Percentiles rank a stretch among this genome's conserved stretches.
These are phyloP conservation scores for Xylaria polymorpha DNA, from an alignment of 2,329 filamentous ascomycete genomes.

Conservation along the genomic window DNA sequence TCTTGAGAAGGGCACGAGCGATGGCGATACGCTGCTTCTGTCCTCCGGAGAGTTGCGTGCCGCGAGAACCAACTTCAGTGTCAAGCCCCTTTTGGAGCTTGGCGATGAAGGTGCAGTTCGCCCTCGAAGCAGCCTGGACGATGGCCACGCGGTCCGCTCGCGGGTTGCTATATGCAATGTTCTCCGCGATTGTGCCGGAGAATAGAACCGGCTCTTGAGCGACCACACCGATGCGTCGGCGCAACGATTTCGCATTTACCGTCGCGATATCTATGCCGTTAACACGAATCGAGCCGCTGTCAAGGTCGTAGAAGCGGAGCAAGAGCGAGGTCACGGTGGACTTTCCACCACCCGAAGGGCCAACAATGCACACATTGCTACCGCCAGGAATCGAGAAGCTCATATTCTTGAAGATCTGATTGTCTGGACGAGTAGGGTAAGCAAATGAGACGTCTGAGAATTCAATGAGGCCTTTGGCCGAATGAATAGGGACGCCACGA, in stretches of 20 bases:
- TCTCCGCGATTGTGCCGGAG: slow-evolving; percentile 85
- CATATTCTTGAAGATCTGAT: slow-evolving; percentile 88
- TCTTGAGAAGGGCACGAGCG: slow-evolving; percentile 90
- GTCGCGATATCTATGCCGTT: slow-evolving; percentile 83
- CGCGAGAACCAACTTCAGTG: slow-evolving; percentile 90
- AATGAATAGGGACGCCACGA: slow-evolving; percentile 79
- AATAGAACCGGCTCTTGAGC: slow-evolving; percentile 95
- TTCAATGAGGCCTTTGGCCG: slow-evolving; percentile 87
- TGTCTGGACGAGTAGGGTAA: slow-evolving; percentile 93
- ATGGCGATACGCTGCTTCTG: slow-evolving; percentile 99
- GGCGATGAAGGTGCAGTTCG: slow-evolving; percentile 95
- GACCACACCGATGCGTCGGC: slow-evolving; percentile 93
- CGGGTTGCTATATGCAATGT: slow-evolving; percentile 91
- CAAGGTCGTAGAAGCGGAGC: slow-evolving; percentile 90
- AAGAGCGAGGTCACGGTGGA: slow-evolving; percentile 94
- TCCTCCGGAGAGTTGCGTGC: slow-evolving; percentile 92
- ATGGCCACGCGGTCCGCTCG: slow-evolving; percentile 83
- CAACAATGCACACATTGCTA: slow-evolving; percentile 95
- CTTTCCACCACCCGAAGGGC: slow-evolving; percentile 95
- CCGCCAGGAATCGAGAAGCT: slow-evolving; percentile 93
- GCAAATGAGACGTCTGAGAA: slow-evolving; percentile 89
- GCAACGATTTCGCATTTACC: slow-evolving; percentile 93
- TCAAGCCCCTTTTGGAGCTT: slow-evolving; percentile 97
- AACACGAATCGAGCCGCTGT: slow-evolving; percentile 80
- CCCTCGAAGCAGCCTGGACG: slow-evolving; percentile 85